Evolutionary conservation across 2,329 filamentous ascomycete genomes (phyloP), one percentile per base, ranked within the genome.

Genomic region (Alternaria incomplexa): DNA sequence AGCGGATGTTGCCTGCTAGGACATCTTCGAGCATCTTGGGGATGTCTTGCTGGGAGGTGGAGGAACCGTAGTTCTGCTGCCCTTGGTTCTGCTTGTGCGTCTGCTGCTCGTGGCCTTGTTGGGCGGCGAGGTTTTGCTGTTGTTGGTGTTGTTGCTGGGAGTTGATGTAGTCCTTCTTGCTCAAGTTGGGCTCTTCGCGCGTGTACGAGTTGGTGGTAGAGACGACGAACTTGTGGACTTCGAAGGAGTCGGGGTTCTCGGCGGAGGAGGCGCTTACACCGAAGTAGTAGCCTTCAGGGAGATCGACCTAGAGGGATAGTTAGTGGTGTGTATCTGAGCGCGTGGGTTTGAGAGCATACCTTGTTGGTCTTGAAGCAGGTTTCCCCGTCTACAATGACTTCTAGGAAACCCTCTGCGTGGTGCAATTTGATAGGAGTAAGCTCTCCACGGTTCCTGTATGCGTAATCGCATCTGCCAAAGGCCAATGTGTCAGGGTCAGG

Each of bases 191-290:
- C 72, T 82, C 73, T 62, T 79, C 74, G 51, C 73, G 71, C 11
- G 76, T 74, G 66, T 76, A 60, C 2, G 77, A 66, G 62, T 78
- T 79, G n/a, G 77, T 81, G 64, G 72, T 89, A 75, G 90, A 88
- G 55, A 96, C 88, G 36, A 91, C 86, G 76, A 98, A 87, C 78
- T 95, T 96, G 85, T 94, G 96, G 69, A 97, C 81, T 81, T 99
- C 96, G 74, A 97, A 97, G 6, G 93, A 97, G 81, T 99, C 96
- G 1, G 96, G 93, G 73, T 89, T 94, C 70, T 98, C 95, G 28
- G 93, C 92, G 4, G 93, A 95, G 15, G 93, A 92, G 45, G 95
- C 96, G 12, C 91, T 93, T 70, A 99, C 83, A 72, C 96, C 96
- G 69, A 97, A 92, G 77, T 88, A 87, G 83, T 98, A 96, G 69